Evolutionary conservation across 495 filamentous ascomycete species (phyloP).

Genomic region (Neurospora intermedia): DNA sequence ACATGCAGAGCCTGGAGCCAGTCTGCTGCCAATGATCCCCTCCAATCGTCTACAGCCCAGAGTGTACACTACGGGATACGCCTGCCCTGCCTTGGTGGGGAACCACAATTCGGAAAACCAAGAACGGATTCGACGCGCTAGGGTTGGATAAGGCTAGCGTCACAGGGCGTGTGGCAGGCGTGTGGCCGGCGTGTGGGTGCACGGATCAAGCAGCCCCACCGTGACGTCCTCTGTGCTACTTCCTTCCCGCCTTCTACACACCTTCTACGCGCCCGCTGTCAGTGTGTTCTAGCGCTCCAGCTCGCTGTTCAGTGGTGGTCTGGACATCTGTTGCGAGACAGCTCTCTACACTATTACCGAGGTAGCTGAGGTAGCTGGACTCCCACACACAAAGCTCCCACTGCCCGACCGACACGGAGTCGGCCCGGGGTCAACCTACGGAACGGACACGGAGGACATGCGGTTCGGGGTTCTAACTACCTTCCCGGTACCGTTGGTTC

Average conservation of each 20-base stretch:
- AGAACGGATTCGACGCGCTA: background rate
- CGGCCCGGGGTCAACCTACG: background rate
- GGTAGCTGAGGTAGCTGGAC: background rate
- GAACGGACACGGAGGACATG: background rate
- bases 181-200: background rate
- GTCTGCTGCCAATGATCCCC: background rate
- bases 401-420: background rate
- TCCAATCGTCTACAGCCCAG: background rate
- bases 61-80: background rate
- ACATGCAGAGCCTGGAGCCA: constrained; percentile 1
- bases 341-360: background rate
- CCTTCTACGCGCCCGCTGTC: background rate
- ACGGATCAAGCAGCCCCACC: background rate
- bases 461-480: too few species aligned
- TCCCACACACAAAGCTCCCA: background rate
- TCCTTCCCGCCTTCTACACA: background rate
- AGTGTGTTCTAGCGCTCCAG: background rate
- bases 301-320: background rate
- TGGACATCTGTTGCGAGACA: background rate
- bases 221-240: background rate
- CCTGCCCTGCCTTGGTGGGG: background rate
- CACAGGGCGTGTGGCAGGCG: background rate
- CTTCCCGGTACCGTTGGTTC: background rate
- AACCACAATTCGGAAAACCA: background rate
- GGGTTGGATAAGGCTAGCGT: background rate